Conservation (phyloP, 108 stramenopile genomes). For the Stephanodiscus triporus region DNA sequence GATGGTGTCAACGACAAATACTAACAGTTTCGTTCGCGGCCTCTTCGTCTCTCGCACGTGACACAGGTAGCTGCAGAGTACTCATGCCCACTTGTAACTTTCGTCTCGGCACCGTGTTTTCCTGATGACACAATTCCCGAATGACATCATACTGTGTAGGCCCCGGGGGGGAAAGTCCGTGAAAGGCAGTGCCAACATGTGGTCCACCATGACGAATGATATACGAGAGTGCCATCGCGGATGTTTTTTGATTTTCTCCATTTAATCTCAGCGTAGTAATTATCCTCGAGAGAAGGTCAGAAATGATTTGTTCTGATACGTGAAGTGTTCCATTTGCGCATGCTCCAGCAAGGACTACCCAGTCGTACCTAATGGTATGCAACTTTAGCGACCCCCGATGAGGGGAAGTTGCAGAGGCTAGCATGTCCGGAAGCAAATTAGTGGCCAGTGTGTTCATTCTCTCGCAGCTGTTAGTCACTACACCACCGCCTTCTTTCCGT, state of each 20-base stretch:
- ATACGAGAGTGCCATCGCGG: conserved; percentile 48
- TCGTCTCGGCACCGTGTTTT: conserved; percentile 1
- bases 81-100: conserved; percentile 43
- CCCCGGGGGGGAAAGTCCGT: conserved; percentile 18
- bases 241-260: conserved; percentile 10
- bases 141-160: conserved; percentile 34
- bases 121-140: conserved; percentile 40
- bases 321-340: conserved; percentile 41
- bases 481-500: background rate
- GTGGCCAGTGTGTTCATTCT: conserved; percentile 22
- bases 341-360: conserved; percentile 48
- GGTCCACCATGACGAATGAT: conserved; percentile 41
- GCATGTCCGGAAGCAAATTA: conserved; percentile 27
- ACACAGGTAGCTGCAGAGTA: conserved; percentile 38
- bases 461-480: background rate
- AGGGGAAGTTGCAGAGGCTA: conserved; percentile 38
- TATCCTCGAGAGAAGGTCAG: conserved; percentile 22
- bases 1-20: background rate
- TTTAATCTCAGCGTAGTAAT: conserved; percentile 17
- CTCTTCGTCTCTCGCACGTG: conserved; percentile 34
- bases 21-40: conserved; percentile 27
- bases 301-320: conserved; percentile 36
- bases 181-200: conserved; percentile 43
- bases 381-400: conserved; percentile 1
- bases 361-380: conserved; percentile 37